phyloP scores from a whole-genome alignment of 148 eudicot genomes.

The Chenopodium formosanum region DNA sequence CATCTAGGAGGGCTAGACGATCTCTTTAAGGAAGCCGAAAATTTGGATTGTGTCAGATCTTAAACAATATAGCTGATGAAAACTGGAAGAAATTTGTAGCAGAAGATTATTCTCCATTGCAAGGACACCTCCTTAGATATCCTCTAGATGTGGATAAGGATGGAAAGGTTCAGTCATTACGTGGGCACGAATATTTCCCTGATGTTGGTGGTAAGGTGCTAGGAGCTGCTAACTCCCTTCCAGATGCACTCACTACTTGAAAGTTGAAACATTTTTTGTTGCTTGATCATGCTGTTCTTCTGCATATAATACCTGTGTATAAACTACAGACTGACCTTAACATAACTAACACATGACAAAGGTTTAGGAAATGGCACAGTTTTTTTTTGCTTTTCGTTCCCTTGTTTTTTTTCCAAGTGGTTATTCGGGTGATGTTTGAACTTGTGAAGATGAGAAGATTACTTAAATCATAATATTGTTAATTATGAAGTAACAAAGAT shows the following conservation, averaged over 20 bases:
- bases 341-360: conserved; percentile 10
- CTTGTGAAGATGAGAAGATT: conserved; percentile 22
- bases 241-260: conserved; percentile 56
- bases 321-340: not conserved
- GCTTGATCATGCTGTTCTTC: not conserved
- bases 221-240: conserved; percentile 46
- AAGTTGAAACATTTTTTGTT: not conserved
- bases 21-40: conserved; percentile 42
- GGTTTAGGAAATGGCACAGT: not conserved
- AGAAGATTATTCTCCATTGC: conserved; percentile 36
- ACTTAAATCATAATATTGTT: not conserved
- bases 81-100: conserved; percentile 51
- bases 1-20: conserved; percentile 50
- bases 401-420: not conserved
- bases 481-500: conserved; percentile 9
- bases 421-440: not conserved
- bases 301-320: not conserved
- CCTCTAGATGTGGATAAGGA: conserved; percentile 35
- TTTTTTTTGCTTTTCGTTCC: no score
- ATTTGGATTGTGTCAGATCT: conserved; percentile 35
- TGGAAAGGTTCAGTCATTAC: conserved; percentile 42
- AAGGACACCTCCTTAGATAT: conserved; percentile 56
- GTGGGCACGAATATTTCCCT: conserved; percentile 45
- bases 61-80: conserved; percentile 43
- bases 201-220: conserved; percentile 60